Evolutionary conservation across 306 rosid species (phyloP), one percentile per base, ranked within the genome.

Genomic region (Prunus fruticosa): DNA sequence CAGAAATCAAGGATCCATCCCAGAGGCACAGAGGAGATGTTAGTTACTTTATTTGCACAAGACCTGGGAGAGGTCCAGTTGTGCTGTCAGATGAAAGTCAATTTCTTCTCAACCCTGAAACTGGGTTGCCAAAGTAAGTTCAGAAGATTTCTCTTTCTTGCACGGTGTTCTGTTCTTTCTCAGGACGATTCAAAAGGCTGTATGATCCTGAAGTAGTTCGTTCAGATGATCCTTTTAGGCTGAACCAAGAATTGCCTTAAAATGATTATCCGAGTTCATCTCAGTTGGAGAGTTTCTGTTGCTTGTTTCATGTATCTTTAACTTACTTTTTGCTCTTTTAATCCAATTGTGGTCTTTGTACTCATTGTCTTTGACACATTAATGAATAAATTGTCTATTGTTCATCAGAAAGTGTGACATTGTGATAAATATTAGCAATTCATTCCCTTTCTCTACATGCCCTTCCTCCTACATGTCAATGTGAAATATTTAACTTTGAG

Each of bases 21-120:
- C 92, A 92, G 88, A 92, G 90, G 80, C 86, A 34, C 78, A 81
- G 76, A 77, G 99, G 99, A 38, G 97, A 89, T 74, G 96, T 95
- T 64, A 89, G 89, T 84, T 92, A 95, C 86, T 95, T 95, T 86
- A 95, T 95, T 78, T 95, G 99, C 81, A 95, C 99, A 61, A 90
- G 86, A 77, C 97, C 97, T 2, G 99, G 99, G 72, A 90, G 80
- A 86, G 99, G 99, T 73, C 99, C 99, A 13, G 92, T 92, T 77
- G 72, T 86, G 85, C 87, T 95, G 65, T 81, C 96, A 12, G 93
- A 89, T 65, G 93, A 86, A 61, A 83, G 87, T 63, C 88, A 81
- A 72, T 89, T 90, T 72, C 97, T 90, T 82, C 96, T 95, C 72
- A 80, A 88, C 89, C 81, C 87, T 4, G 88, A 87, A 86, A 91